These are phyloP conservation scores for Didymella keratinophila DNA, from an alignment of 2,329 filamentous ascomycete species.

Conservation along the genomic window DNA sequence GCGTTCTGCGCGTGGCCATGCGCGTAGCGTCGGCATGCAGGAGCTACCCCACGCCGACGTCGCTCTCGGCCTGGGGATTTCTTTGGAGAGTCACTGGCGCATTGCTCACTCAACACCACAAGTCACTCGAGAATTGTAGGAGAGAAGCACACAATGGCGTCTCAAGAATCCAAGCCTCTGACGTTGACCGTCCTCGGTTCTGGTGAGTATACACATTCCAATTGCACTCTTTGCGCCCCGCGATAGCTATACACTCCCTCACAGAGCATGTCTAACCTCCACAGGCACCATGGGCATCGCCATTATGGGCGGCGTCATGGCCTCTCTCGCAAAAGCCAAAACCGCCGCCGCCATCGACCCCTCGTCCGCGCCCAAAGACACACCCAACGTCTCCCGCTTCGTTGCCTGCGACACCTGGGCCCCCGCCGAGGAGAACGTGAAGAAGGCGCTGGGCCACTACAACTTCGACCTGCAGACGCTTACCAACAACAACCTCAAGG, in stretches of 20 bases:
- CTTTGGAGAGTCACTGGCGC: slow-evolving; percentile 15
- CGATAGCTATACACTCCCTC: background rate
- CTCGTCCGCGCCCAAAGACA: slow-evolving; percentile 49
- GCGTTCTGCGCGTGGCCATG: slow-evolving; percentile 7
- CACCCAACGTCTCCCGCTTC: slow-evolving; percentile 70
- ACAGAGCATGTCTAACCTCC: background rate
- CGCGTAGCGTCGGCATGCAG: slow-evolving; percentile 34
- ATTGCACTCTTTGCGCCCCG: background rate
- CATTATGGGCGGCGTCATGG: slow-evolving; percentile 80
- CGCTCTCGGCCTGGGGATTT: slow-evolving; percentile 14
- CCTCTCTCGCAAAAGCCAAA: slow-evolving; percentile 65
- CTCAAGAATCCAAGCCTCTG: slow-evolving; percentile 55
- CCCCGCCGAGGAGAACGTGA: slow-evolving; percentile 74
- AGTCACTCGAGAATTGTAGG: background rate
- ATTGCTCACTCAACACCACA: slow-evolving; percentile 15
- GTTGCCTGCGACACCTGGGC: slow-evolving; percentile 79
- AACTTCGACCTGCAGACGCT: slow-evolving; percentile 69
- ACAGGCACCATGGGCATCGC: slow-evolving; percentile 85
- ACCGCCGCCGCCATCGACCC: slow-evolving; percentile 49
- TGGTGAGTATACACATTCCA: slow-evolving; percentile 64
- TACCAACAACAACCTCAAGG: slow-evolving; percentile 74
- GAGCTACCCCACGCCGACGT: slow-evolving; percentile 23
- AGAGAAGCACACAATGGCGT: slow-evolving; percentile 36
- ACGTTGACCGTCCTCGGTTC: slow-evolving; percentile 84
- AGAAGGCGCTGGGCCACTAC: slow-evolving; percentile 70